Percentiles rank a stretch among this genome's conserved stretches.
Evolutionary conservation across 139 green algal species (phyloP).

Genomic region (Eudorina sp.): DNA sequence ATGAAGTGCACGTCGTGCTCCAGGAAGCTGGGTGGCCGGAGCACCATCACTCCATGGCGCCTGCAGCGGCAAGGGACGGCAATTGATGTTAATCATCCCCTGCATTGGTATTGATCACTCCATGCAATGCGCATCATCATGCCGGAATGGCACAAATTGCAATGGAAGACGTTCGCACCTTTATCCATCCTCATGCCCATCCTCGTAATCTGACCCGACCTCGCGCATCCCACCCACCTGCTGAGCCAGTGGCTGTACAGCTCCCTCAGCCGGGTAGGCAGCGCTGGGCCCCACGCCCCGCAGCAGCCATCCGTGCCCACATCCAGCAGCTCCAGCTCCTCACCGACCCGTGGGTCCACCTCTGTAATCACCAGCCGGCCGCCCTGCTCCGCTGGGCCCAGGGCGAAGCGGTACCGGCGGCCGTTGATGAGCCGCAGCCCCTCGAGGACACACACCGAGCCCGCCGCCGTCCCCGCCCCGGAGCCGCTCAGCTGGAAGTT

Average conservation of each 20-base stretch:
- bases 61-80: conserved; percentile 1
- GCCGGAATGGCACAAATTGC: no score
- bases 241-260: conserved; percentile 70
- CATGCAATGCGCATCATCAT: no score
- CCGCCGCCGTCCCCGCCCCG: background rate
- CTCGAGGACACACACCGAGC: conserved; percentile 41
- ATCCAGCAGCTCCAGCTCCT: conserved; percentile 64
- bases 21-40: conserved; percentile 57
- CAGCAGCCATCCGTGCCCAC: conserved; percentile 29
- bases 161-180: no score
- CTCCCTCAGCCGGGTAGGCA: conserved; percentile 59
- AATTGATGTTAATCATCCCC: background rate
- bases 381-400: background rate
- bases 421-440: conserved; percentile 33
- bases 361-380: conserved; percentile 44
- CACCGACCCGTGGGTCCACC: conserved; percentile 28
- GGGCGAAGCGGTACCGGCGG: conserved; percentile 20
- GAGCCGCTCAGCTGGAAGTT: conserved; percentile 75
- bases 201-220: no score
- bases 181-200: no score
- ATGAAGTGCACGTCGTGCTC: conserved; percentile 54
- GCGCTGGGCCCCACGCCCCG: conserved; percentile 51
- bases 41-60: conserved; percentile 46
- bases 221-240: conserved; percentile 45
- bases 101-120: no score